Conservation (phyloP, 371 early-diverging fungal genomes). For the Mucor irregularis region DNA sequence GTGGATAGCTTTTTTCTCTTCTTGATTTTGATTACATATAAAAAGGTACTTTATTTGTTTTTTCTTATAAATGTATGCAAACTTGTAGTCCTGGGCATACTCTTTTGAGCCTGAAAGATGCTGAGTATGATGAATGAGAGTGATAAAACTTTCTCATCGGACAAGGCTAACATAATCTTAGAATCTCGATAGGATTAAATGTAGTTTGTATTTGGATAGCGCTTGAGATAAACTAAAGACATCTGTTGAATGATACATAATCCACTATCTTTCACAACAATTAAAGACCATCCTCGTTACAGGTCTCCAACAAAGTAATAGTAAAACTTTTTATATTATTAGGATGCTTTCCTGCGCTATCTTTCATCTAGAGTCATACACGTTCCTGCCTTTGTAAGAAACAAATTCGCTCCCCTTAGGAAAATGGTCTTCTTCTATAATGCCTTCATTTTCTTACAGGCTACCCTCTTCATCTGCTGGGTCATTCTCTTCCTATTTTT, state of each 20-base stretch:
- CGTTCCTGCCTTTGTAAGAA: no score
- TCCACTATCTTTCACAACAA: not conserved
- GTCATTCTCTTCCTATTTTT: not conserved
- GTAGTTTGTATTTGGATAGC: not conserved
- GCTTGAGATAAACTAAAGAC: not conserved
- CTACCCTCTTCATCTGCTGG: not conserved
- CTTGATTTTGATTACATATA: conserved; percentile 1
- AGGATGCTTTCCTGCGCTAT: conserved; percentile 1
- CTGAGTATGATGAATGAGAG: conserved; percentile 1
- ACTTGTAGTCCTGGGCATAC: conserved; percentile 1
- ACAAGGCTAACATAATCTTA: not conserved
- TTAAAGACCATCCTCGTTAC: not conserved
- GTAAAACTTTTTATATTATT: not conserved
- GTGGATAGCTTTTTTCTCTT: not conserved
- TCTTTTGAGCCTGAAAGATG: not conserved
- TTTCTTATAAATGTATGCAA: not conserved
- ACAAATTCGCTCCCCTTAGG: no score
- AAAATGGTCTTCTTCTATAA: not conserved
- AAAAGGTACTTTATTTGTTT: not conserved
- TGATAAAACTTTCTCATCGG: not conserved
- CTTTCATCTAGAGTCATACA: not conserved
- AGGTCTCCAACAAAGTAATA: conserved; percentile 4
- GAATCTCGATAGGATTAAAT: conserved; percentile 1
- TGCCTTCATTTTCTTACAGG: not conserved
- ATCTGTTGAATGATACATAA: not conserved